Evolutionary conservation across 1,139 yeast species (phyloP), one percentile per base, ranked within the genome.

Genomic region (Saccharomyces hybrid): DNA sequence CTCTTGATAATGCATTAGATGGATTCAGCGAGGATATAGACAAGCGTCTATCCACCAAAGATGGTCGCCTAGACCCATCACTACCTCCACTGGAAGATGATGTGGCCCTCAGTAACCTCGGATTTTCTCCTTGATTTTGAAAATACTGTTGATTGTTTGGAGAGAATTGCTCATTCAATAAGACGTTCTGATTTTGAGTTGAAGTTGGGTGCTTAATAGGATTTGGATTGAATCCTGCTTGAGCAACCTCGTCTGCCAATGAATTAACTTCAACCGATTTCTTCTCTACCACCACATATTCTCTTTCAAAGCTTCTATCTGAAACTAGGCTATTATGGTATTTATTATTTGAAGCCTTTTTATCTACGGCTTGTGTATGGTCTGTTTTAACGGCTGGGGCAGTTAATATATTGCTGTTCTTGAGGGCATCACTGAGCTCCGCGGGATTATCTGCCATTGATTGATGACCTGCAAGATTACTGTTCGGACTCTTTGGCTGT

Each of bases 191-290:
- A 20, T 51, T 48, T 13, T 41, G 42, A 16, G 30, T 20, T 20
- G 51, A 31, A 23, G 31, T 16, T 32, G 47, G 31, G 23, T 46
- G 44, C 44, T 38, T 50, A 14, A 44, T 42, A 26, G 25, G 32
- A 41, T 48, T 52, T 28, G 49, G 46, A 1, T 83, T 82, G 53
- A 80, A 73, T 0, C 88, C 87, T 2, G 86, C 84, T 59, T 79
- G 78, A 2, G 88, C 93, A 54, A 91, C 75, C 67, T 90, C 96
- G 70, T 93, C 98, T 8, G 98, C 98, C 55, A 93, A 76, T 1
- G 96, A 95, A 72, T 93, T 93, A 9, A 93, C 96, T 69, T 93
- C 98, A 4, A 93, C 97, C 0, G 95, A 89, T 53, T 95, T 79
- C 70, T 90, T 91, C 69, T 93, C 98, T 27, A 93, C 93, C 44